Evolutionary conservation across 208 protist genomes (phyloP).

Genomic region (Trypanosomatidae sp.): DNA sequence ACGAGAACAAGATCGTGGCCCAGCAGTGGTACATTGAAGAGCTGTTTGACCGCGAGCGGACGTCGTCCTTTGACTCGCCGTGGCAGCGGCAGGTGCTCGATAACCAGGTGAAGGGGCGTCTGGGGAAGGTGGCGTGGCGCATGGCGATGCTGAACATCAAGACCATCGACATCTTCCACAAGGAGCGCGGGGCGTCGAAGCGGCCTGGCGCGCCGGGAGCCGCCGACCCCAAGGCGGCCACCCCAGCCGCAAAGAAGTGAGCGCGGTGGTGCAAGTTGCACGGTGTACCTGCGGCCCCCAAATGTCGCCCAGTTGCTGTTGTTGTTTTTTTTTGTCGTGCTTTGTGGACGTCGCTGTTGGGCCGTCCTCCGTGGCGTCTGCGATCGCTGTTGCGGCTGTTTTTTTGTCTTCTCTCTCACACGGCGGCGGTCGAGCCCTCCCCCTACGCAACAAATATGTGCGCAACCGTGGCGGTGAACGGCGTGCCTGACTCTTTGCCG

Average conservation of each 20-base stretch:
- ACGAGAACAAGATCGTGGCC: slow-evolving; percentile 88
- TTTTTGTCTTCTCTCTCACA: too few species aligned
- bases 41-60: slow-evolving; percentile 84
- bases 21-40: slow-evolving; percentile 86
- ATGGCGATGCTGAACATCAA: slow-evolving; percentile 84
- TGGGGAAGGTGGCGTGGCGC: slow-evolving; percentile 69
- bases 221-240: slow-evolving; percentile 23
- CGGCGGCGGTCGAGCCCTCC: too few species aligned
- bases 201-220: slow-evolving; percentile 58
- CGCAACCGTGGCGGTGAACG: too few species aligned
- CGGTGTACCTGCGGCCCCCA: too few species aligned
- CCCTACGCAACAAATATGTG: too few species aligned
- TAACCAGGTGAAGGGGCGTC: slow-evolving; percentile 77
- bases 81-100: slow-evolving; percentile 85
- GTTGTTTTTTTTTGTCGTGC: too few species aligned
- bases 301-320: too few species aligned
- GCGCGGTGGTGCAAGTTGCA: too few species aligned
- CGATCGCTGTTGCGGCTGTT: too few species aligned
- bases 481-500: too few species aligned
- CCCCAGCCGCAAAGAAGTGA: slow-evolving; percentile 31
- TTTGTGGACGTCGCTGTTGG: too few species aligned
- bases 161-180: slow-evolving; percentile 84
- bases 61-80: slow-evolving; percentile 83
- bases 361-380: too few species aligned
- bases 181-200: slow-evolving; percentile 78